These are phyloP conservation scores for Phytophthora fragariaefolia DNA, from an alignment of 352 stramenopile genomes.

Conservation along the genomic window DNA sequence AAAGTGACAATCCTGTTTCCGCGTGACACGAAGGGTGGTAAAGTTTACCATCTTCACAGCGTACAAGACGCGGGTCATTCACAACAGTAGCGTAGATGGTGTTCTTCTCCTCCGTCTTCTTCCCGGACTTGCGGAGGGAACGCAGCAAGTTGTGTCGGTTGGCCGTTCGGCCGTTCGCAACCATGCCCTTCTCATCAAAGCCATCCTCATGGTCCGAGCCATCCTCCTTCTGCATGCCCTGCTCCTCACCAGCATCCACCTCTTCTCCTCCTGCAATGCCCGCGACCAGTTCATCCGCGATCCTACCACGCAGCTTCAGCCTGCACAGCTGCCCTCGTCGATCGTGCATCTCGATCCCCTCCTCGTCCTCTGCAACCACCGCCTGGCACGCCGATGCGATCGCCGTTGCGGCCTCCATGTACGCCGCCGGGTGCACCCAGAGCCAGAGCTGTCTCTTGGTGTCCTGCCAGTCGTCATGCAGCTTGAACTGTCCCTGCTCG, in stretches of 20 bases:
- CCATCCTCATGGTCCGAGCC: slow-evolving; percentile 64
- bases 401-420: slow-evolving; percentile 71
- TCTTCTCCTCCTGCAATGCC: slow-evolving; percentile 23
- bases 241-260: background rate
- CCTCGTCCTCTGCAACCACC: slow-evolving; percentile 47
- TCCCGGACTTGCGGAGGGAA: slow-evolving; percentile 7
- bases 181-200: slow-evolving; percentile 31
- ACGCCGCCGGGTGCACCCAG: slow-evolving; percentile 80
- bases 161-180: slow-evolving; percentile 4
- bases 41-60: slow-evolving; percentile 8
- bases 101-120: slow-evolving; percentile 12
- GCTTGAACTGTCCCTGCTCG: slow-evolving; percentile 29
- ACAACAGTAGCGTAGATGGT: slow-evolving; percentile 48
- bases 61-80: slow-evolving; percentile 52
- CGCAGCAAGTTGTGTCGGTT: slow-evolving; percentile 36
- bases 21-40: background rate
- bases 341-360: slow-evolving; percentile 69
- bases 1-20: slow-evolving; percentile 42
- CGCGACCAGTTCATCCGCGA: slow-evolving; percentile 45
- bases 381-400: slow-evolving; percentile 62
- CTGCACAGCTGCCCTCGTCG: slow-evolving; percentile 69
- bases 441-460: slow-evolving; percentile 80
- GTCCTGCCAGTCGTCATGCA: slow-evolving; percentile 48
- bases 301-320: slow-evolving; percentile 69
- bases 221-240: slow-evolving; percentile 25